Evolutionary conservation across 257 asterid genomes (phyloP).

Genomic region (Nicotiana undulata): DNA sequence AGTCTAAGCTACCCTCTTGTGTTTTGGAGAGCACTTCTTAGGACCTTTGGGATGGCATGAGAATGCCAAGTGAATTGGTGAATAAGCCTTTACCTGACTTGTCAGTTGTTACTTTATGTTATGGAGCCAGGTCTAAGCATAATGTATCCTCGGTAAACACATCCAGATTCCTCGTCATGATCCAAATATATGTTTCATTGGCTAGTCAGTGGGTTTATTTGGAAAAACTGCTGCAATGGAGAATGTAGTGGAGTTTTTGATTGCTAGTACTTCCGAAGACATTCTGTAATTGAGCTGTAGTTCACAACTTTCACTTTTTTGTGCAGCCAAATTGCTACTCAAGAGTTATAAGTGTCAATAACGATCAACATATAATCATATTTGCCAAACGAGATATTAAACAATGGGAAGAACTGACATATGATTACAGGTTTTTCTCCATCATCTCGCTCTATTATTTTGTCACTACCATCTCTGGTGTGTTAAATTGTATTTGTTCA

Average conservation of each 20-base stretch:
- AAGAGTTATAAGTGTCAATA: constrained; percentile 59
- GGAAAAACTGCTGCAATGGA: not conserved
- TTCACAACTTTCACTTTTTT: not conserved
- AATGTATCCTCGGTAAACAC: not conserved
- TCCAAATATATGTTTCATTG: not conserved
- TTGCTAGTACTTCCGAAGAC: not conserved
- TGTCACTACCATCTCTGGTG: not conserved
- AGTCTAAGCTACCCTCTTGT: not conserved
- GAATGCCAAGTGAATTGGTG: not conserved
- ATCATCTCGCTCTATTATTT: constrained; percentile 11
- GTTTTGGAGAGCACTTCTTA: not conserved
- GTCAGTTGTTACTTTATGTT: not conserved
- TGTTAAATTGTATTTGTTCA: constrained; percentile 7
- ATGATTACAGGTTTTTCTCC: constrained; percentile 77
- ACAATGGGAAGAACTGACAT: constrained; percentile 86
- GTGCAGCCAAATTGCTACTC: constrained; percentile 97
- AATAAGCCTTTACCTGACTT: not conserved
- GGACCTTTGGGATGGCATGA: not conserved
- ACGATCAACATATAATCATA: constrained; percentile 77
- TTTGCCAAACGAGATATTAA: constrained; percentile 88
- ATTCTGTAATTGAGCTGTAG: not conserved
- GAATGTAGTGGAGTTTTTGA: not conserved
- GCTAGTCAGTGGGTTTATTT: not conserved
- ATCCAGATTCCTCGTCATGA: not conserved
- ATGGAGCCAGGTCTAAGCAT: not conserved